A percentile compares a stretch with the other conserved stretches of the same genome.
phyloP scores from a whole-genome alignment of 2,329 filamentous ascomycete genomes.

The Pestalotiopsis sp. region DNA sequence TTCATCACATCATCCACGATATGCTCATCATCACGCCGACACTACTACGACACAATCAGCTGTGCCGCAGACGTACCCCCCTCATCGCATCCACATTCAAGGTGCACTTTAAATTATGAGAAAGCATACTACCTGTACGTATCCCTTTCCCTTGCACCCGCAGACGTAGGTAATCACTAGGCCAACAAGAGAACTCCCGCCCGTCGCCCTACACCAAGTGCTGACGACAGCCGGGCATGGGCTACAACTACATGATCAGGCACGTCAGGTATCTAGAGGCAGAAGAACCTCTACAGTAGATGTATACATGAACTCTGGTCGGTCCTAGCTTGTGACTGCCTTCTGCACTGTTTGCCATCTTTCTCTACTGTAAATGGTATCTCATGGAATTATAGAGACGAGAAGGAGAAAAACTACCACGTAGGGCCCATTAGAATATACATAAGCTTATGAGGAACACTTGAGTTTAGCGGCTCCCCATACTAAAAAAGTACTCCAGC shows the following conservation, averaged over 20 bases:
- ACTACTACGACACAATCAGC: not conserved
- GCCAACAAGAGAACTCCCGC: constrained; percentile 3
- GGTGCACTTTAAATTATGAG: not conserved
- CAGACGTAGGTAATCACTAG: constrained; percentile 5
- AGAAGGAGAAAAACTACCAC: not conserved
- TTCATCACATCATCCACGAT: not conserved
- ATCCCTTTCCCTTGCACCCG: not conserved
- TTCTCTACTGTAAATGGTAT: not conserved
- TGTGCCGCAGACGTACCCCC: not conserved
- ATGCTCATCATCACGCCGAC: not conserved
- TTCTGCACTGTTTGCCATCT: not conserved
- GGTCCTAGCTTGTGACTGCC: too few relatives aligned
- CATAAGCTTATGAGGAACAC: not conserved
- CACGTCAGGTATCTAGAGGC: too few relatives aligned
- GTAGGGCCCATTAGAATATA: not conserved
- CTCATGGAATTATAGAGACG: not conserved
- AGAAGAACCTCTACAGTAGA: too few relatives aligned
- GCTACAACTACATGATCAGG: not conserved
- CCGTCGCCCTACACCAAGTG: constrained; percentile 1
- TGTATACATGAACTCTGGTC: too few relatives aligned
- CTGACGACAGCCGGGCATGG: not conserved
- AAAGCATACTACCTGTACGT: not conserved
- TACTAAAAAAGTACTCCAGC: not conserved
- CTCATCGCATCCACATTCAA: not conserved
- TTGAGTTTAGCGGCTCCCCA: not conserved